phyloP scores from a whole-genome alignment of 495 filamentous ascomycete species.

The Pseudomonodictys pantanalensis region DNA sequence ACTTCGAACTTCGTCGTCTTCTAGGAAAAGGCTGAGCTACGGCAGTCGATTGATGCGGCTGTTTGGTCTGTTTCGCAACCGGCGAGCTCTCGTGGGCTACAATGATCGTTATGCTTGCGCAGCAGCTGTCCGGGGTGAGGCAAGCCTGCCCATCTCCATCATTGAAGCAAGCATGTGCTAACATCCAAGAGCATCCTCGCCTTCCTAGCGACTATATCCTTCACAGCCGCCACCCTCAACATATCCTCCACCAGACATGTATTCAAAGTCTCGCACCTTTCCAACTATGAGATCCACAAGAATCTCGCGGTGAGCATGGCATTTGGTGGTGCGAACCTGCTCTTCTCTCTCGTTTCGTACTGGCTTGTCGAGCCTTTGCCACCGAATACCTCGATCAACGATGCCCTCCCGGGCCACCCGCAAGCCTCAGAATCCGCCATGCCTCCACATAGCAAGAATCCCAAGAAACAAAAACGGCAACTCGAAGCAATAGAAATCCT shows the following conservation, averaged over 20 bases:
- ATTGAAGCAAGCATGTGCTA: no score
- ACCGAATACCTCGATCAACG: neutral
- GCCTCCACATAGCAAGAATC: no score
- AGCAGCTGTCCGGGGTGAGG: neutral
- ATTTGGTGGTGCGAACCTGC: neutral
- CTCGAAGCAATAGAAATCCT: neutral
- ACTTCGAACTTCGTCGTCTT: no score
- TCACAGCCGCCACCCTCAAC: neutral
- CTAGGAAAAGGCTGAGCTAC: no score
- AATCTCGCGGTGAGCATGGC: neutral
- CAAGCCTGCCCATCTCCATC: neutral
- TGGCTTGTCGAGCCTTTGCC: neutral
- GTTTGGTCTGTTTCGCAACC: no score
- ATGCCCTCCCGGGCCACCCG: no score
- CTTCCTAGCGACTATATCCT: neutral
- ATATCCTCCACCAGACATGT: no score
- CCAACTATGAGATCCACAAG: neutral
- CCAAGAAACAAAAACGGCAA: neutral
- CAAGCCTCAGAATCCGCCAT: no score
- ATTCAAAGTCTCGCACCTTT: neutral
- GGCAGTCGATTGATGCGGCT: no score
- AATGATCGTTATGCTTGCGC: neutral
- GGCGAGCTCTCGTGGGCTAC: no score
- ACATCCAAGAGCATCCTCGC: slow-evolving; percentile 2
- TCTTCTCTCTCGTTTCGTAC: neutral